Conservation (phyloP, 306 rosid genomes). For the Abrus precatorius region DNA sequence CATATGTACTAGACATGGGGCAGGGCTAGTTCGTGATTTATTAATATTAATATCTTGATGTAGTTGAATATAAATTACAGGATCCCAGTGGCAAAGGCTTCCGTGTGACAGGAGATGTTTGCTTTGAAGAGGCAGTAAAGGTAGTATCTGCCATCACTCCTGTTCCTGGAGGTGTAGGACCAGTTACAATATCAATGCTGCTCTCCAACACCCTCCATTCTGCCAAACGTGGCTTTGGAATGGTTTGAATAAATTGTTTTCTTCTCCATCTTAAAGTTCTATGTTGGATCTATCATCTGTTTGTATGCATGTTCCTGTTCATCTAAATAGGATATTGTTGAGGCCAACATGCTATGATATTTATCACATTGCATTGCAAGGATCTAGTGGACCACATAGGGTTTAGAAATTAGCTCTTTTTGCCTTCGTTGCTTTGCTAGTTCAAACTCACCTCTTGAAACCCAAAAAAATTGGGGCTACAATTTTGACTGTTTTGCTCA, state of each 20-base stretch:
- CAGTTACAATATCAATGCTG: conserved; percentile 58
- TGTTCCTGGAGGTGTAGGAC: conserved; percentile 67
- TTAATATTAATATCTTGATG: background rate
- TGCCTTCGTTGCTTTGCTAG: conserved; percentile 23
- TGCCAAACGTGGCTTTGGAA: conserved; percentile 53
- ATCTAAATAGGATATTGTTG: conserved; percentile 6
- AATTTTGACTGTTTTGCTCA: conserved; percentile 2
- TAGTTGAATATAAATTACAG: conserved; percentile 43
- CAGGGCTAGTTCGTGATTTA: background rate
- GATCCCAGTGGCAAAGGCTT: conserved; percentile 48
- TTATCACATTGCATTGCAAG: background rate
- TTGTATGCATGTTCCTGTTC: conserved; percentile 5
- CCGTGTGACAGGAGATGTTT: conserved; percentile 56
- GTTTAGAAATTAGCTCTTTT: conserved; percentile 8
- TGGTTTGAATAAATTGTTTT: conserved; percentile 39
- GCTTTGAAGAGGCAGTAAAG: conserved; percentile 64
- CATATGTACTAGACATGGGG: no score
- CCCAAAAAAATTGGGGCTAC: background rate
- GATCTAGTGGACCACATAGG: conserved; percentile 19
- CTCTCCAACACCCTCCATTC: conserved; percentile 64
- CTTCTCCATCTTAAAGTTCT: conserved; percentile 25
- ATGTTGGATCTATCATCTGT: conserved; percentile 7
- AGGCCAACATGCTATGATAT: background rate
- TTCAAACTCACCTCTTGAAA: background rate
- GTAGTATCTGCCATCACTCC: conserved; percentile 68